Evolutionary conservation across 140 eudicot genomes (phyloP).

Genomic region (Anethum foeniculum): DNA sequence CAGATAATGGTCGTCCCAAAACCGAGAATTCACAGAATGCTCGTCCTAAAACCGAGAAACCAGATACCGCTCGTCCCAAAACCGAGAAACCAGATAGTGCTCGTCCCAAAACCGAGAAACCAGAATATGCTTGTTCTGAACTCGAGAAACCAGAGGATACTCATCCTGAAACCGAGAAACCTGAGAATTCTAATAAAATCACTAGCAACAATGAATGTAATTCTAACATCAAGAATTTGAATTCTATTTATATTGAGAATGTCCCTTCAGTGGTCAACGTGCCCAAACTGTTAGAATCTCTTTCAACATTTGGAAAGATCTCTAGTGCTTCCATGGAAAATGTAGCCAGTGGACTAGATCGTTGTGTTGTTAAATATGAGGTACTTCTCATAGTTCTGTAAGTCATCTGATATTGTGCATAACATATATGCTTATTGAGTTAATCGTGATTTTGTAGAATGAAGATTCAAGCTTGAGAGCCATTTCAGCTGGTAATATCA

Average conservation of each 20-base stretch:
- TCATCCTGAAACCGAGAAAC: conserved; percentile 5
- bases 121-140: background rate
- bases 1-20: background rate
- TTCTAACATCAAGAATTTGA: conserved; percentile 3
- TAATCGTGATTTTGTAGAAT: conserved; percentile 11
- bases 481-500: conserved; percentile 21
- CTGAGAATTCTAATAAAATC: background rate
- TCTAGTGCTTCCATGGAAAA: conserved; percentile 20
- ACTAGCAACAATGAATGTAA: background rate
- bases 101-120: conserved; percentile 8
- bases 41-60: conserved; percentile 9
- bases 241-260: conserved; percentile 19
- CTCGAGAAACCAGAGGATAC: background rate
- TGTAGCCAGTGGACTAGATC: conserved; percentile 15
- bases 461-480: conserved; percentile 27
- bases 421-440: background rate
- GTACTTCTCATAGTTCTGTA: conserved; percentile 10
- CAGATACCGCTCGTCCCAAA: background rate
- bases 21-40: background rate
- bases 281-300: conserved; percentile 23
- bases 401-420: background rate
- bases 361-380: conserved; percentile 28
- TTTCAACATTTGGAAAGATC: conserved; percentile 31
- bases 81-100: background rate
- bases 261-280: conserved; percentile 19